These are phyloP conservation scores for Gonapodya prolifera DNA, from an alignment of 192 early-diverging fungal genomes.

Conservation along the genomic window DNA sequence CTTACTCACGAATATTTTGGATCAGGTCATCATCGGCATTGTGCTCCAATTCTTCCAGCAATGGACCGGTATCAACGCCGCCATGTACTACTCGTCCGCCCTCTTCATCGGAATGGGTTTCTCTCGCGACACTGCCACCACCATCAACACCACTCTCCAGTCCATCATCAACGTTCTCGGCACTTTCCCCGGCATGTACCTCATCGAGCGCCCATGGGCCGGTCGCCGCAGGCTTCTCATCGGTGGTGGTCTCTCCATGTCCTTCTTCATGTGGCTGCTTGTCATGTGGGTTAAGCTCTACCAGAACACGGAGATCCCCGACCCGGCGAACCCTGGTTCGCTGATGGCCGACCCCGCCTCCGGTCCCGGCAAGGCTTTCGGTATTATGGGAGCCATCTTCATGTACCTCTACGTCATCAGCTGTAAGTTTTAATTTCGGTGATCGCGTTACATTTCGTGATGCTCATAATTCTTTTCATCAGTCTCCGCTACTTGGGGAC, in stretches of 20 bases:
- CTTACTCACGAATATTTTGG: too few relatives aligned
- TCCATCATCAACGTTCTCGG: conserved; percentile 64
- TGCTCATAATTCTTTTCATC: background rate
- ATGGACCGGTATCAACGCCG: conserved; percentile 74
- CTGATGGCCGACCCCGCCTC: background rate
- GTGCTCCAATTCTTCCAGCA: conserved; percentile 45
- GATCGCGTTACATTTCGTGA: too few relatives aligned
- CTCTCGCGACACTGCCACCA: background rate
- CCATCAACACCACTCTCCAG: conserved; percentile 37
- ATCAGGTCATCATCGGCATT: background rate
- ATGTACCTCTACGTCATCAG: conserved; percentile 5
- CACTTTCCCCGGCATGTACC: background rate
- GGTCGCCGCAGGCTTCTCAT: background rate
- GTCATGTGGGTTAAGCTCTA: background rate
- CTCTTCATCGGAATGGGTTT: conserved; percentile 21
- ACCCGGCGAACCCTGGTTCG: background rate
- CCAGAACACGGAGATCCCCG: too few relatives aligned
- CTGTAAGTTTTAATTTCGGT: background rate
- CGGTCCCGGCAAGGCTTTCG: background rate
- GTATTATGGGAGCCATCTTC: conserved; percentile 2
- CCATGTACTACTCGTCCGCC: conserved; percentile 60
- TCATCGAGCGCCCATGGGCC: background rate
- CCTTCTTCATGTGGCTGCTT: background rate
- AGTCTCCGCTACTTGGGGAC: conserved; percentile 52
- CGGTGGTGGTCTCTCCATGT: background rate